Evolutionary conservation across 192 early-diverging fungal species (phyloP).

Genomic region (Coemansia sp.): DNA sequence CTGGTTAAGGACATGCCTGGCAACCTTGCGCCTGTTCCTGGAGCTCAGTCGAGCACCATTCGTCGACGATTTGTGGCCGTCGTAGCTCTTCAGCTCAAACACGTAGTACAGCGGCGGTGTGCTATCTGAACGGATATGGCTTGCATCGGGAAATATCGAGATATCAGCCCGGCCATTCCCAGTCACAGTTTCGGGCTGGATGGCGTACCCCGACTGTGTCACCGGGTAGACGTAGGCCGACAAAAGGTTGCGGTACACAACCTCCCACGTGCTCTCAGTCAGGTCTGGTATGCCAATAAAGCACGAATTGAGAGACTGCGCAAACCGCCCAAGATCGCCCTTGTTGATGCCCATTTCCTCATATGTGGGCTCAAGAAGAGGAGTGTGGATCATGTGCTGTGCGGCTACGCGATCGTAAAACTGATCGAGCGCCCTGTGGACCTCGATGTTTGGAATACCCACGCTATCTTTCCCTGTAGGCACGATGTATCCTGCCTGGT

Average conservation of each 20-base stretch:
- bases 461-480: not conserved
- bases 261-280: not conserved
- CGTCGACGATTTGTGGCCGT: not conserved
- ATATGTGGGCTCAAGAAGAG: constrained; percentile 1
- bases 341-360: constrained; percentile 1
- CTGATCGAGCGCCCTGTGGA: not conserved
- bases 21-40: not conserved
- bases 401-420: constrained; percentile 1
- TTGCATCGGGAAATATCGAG: not conserved
- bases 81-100: constrained; percentile 5
- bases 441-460: not conserved
- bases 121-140: not conserved
- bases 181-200: not conserved
- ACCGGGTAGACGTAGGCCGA: not conserved
- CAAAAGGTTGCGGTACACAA: not conserved
- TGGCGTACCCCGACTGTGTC: constrained; percentile 1
- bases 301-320: not conserved
- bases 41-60: not conserved
- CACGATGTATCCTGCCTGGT: not conserved
- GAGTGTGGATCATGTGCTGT: not conserved
- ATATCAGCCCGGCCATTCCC: constrained; percentile 7
- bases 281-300: not conserved
- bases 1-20: not conserved
- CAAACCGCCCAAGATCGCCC: not conserved
- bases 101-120: not conserved